Evolutionary conservation across 768 basidiomycete genomes (phyloP).

Genomic region (Termitomyces sp.): DNA sequence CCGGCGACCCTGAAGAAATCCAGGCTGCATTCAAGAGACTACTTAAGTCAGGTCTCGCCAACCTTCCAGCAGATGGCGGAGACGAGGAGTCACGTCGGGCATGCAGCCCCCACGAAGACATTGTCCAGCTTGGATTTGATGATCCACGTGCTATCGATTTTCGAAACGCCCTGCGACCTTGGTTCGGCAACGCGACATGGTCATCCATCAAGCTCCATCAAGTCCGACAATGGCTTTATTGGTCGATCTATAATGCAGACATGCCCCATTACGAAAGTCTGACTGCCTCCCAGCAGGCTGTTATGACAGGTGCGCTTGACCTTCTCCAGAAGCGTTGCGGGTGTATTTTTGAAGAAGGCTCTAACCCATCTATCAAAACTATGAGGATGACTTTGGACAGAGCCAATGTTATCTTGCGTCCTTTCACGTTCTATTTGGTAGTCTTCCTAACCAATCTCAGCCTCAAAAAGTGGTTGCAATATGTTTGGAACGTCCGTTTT

Average conservation of each 20-base stretch:
- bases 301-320: constrained; percentile 55
- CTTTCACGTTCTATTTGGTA: constrained; percentile 56
- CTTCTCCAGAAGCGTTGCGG: constrained; percentile 72
- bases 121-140: constrained; percentile 48
- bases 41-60: constrained; percentile 58
- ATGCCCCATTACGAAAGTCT: constrained; percentile 47
- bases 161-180: constrained; percentile 60
- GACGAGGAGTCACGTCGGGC: constrained; percentile 56
- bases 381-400: constrained; percentile 76
- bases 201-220: constrained; percentile 58
- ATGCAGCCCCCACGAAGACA: constrained; percentile 55
- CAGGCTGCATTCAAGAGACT: constrained; percentile 55
- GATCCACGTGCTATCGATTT: constrained; percentile 75
- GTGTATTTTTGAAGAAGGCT: constrained; percentile 53
- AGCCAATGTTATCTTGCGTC: constrained; percentile 63
- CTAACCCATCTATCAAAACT: constrained; percentile 43
- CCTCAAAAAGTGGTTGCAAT: constrained; percentile 38
- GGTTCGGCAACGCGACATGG: constrained; percentile 79
- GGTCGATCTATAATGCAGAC: constrained; percentile 72
- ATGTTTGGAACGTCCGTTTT: constrained; percentile 35
- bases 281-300: constrained; percentile 35
- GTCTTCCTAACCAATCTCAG: constrained; percentile 43
- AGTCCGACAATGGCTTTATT: constrained; percentile 73
- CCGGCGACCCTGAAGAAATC: constrained; percentile 50
- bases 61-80: constrained; percentile 42